Conservation (phyloP, 202 grass and related monocot species). For the Setaria viridis region DNA sequence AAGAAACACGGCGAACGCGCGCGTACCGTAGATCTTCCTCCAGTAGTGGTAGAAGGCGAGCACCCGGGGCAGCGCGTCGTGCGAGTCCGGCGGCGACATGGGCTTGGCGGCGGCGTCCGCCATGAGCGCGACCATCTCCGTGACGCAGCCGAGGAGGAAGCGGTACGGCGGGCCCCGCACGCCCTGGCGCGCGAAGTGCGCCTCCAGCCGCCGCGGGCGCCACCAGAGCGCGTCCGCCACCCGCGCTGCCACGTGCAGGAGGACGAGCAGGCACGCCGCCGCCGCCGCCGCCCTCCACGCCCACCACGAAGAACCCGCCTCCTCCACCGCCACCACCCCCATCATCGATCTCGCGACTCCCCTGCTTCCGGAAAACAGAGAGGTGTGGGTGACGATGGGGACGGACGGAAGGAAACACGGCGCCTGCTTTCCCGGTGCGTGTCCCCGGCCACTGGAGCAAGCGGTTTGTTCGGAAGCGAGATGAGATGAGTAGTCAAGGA, state of each 20-base stretch:
- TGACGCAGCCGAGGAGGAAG: slow-evolving; percentile 74
- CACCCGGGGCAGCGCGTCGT: slow-evolving; percentile 84
- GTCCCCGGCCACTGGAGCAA: background rate
- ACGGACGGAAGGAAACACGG: background rate
- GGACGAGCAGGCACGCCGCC: slow-evolving; percentile 32
- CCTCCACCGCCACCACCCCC: background rate
- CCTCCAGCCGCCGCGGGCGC: slow-evolving; percentile 73
- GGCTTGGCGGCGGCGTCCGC: slow-evolving; percentile 67
- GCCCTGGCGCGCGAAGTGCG: slow-evolving; percentile 75
- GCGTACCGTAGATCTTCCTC: slow-evolving; percentile 86
- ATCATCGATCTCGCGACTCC: background rate
- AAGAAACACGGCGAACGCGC: background rate
- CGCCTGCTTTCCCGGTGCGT: slow-evolving; percentile 7
- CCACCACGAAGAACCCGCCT: slow-evolving; percentile 42
- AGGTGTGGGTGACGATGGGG: background rate
- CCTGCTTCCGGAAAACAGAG: slow-evolving; percentile 36
- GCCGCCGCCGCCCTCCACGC: slow-evolving; percentile 36
- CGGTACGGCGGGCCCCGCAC: slow-evolving; percentile 80
- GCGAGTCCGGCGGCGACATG: slow-evolving; percentile 75
- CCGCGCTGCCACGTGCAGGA: slow-evolving; percentile 48
- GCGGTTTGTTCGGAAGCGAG: slow-evolving; percentile 23
- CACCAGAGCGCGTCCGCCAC: slow-evolving; percentile 82
- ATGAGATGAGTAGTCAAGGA: background rate
- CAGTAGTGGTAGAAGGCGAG: slow-evolving; percentile 94
- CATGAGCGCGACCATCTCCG: slow-evolving; percentile 89